phyloP scores from a whole-genome alignment of 192 early-diverging fungal genomes.

The Neocallimastix lanati region DNA sequence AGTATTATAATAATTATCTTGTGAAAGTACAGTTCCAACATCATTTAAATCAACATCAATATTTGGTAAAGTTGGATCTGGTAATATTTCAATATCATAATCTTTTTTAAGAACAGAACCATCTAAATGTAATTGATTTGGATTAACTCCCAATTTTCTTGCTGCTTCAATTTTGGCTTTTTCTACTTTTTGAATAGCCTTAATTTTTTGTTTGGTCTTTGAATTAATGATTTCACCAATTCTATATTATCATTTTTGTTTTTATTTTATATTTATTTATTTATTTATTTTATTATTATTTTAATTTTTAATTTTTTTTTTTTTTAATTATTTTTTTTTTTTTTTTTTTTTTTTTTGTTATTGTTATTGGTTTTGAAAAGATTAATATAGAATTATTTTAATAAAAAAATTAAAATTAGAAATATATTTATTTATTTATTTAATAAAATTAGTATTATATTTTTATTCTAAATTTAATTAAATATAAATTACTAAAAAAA shows the following conservation, averaged over 20 bases:
- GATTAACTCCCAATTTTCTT: background rate
- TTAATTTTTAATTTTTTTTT: no score
- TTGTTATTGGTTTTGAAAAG: no score
- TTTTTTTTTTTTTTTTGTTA: no score
- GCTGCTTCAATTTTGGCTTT: background rate
- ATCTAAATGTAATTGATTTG: background rate
- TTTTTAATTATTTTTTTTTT: no score
- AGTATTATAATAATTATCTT: background rate
- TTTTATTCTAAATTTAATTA: no score
- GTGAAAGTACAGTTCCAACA: background rate
- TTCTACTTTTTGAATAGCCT: background rate
- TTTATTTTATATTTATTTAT: no score
- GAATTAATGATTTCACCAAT: background rate
- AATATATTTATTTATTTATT: no score
- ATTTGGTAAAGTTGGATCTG: background rate
- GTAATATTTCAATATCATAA: background rate
- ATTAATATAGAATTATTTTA: no score
- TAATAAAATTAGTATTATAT: no score
- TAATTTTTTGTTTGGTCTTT: background rate
- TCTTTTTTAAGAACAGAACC: background rate
- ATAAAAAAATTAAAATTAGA: no score
- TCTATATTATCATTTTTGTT: background rate
- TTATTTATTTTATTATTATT: no score
- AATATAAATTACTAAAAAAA: no score
- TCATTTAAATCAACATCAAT: background rate